Conservation (phyloP, 2,329 filamentous ascomycete species). For the Phyllosticta ampelicida region DNA sequence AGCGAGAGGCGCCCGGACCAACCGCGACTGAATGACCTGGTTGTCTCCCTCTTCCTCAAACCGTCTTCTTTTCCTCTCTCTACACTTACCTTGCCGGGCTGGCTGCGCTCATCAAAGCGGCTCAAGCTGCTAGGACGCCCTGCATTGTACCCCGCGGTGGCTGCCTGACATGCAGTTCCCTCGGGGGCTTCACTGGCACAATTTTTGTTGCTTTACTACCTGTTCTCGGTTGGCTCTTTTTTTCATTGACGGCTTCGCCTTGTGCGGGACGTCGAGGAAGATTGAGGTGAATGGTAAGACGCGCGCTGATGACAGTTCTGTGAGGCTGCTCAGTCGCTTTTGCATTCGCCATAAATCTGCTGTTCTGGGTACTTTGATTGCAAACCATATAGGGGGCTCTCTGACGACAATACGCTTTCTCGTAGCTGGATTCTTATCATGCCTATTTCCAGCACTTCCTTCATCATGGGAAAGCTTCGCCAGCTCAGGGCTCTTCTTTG, state of each 20-base stretch:
- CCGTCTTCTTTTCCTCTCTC: no score
- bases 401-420: neutral
- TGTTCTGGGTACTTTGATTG: no score
- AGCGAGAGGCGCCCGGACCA: no score
- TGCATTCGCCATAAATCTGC: no score
- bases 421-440: neutral
- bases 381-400: neutral
- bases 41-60: no score
- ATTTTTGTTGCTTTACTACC: constrained; percentile 37
- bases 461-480: neutral
- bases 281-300: neutral
- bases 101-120: neutral
- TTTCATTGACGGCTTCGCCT: constrained; percentile 33
- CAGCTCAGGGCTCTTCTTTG: neutral
- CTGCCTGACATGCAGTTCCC: constrained; percentile 28
- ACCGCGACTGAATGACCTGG: no score
- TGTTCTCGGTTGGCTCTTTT: constrained; percentile 16
- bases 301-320: neutral
- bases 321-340: no score
- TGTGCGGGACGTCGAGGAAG: constrained; percentile 28
- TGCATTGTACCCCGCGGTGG: neutral
- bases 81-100: neutral
- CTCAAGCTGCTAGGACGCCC: neutral
- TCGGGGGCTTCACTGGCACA: constrained; percentile 39
- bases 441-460: neutral